phyloP scores from a whole-genome alignment of 176 grass and related monocot genomes.

The Microstegium vimineum region DNA sequence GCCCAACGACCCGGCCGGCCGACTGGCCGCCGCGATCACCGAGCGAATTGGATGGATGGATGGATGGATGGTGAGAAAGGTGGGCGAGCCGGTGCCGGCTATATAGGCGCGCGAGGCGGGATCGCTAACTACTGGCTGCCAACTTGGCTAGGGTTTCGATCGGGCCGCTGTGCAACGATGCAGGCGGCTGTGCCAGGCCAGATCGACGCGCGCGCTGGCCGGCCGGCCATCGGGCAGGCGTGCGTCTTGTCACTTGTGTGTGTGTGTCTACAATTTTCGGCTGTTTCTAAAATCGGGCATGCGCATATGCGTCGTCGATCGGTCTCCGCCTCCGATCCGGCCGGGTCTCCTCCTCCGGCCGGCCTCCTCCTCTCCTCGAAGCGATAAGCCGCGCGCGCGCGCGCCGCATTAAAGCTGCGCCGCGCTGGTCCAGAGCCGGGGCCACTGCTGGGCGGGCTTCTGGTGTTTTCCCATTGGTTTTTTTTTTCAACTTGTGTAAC shows the following conservation, averaged over 20 bases:
- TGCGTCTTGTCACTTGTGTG: too few species aligned
- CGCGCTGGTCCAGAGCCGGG: not conserved
- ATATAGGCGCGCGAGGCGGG: conserved; percentile 24
- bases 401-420: conserved; percentile 1
- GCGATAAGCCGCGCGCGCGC: not conserved
- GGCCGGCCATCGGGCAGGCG: too few species aligned
- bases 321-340: too few species aligned
- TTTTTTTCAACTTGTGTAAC: not conserved
- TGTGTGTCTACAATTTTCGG: not conserved
- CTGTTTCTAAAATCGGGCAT: conserved; percentile 29
- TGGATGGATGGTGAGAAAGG: not conserved
- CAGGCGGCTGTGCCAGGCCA: conserved; percentile 3
- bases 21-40: conserved; percentile 30
- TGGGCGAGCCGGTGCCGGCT: not conserved
- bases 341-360: too few species aligned
- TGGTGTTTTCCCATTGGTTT: not conserved
- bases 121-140: not conserved
- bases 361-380: not conserved
- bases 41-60: too few species aligned
- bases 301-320: too few species aligned
- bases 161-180: not conserved
- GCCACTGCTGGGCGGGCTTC: not conserved
- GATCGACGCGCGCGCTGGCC: too few species aligned
- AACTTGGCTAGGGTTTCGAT: conserved; percentile 19
- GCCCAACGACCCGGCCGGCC: not conserved